Base-by-base conservation (phyloP, 2,329 filamentous ascomycete species). In the Nannizzia gypsea region DNA sequence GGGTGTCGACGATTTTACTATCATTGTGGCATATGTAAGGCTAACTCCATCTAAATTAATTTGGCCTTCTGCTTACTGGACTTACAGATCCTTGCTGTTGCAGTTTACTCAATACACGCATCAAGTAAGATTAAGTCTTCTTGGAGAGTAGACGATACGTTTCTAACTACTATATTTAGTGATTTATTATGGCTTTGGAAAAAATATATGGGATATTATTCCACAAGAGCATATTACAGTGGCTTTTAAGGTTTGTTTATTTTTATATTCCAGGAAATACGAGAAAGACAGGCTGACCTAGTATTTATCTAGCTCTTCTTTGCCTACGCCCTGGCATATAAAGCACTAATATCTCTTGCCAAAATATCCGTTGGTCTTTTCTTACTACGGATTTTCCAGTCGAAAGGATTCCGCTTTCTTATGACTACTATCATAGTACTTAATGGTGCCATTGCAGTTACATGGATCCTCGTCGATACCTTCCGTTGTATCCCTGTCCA, bases 321-420 rank as follows among this genome's bases (percentile, higher is more conserved):
- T 38, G 58, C 59, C 5, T 64, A 65, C 22, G 64, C 63, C 17
- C 48, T 67, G 15, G 28, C 59, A 34, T 67, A 67, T 58, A 67
- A 67, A 58, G 44, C 57, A 5, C 60, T 63, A 17, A 67, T 67
- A 34, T 67, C 66, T 3, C 66, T 67, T 2, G 63, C 63, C 8
- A 67, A 67, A 40, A 67, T 67, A 22, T 67, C 66, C 9, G 65
- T 67, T 4, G 65, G 65, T 40, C 63, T 67, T 2, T 67, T 67
- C 58, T 58, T 67, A 2, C 60, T 67, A 6, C 64, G 65, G 20
- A 67, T 67, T 44, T 67, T 67, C 58, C 61, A 64, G 24, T 61
- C 64, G 0, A 36, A 46, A 15, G 9, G 59, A 1, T 67, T 67
- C 59, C 64, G 65, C 38, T 60, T 59, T 2, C 60, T 56, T 6